Conservation (phyloP, 75 land plant genomes). For the Larix kaempferi region DNA sequence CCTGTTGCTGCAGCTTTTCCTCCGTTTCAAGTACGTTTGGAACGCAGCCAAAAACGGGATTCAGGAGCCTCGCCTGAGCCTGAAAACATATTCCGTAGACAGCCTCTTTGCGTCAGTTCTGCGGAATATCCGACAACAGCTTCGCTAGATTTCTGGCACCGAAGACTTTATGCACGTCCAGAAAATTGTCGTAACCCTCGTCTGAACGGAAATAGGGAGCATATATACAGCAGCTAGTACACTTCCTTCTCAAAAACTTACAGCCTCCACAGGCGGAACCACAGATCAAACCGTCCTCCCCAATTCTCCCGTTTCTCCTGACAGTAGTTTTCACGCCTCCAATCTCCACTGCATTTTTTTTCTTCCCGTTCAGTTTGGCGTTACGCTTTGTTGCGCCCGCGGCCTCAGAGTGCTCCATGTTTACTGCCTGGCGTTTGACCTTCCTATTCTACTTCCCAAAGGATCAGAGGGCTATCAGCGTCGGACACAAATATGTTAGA, state of each 20-base stretch:
- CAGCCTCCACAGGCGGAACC: conserved; percentile 71
- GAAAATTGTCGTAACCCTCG: conserved; percentile 62
- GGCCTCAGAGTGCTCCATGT: too few relatives aligned
- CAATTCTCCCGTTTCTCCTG: not conserved
- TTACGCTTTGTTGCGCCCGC: too few relatives aligned
- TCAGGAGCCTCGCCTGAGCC: conserved; percentile 75
- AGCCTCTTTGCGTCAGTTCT: conserved; percentile 49
- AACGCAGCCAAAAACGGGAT: conserved; percentile 95
- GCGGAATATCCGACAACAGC: conserved; percentile 56
- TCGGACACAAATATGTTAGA: too few relatives aligned
- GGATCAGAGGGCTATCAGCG: too few relatives aligned
- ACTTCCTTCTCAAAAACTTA: conserved; percentile 73
- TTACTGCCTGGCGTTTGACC: too few relatives aligned
- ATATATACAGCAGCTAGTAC: conserved; percentile 62
- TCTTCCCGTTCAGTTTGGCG: too few relatives aligned
- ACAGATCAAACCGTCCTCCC: not conserved
- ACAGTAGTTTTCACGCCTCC: not conserved
- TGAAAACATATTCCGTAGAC: conserved; percentile 64
- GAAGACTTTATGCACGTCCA: conserved; percentile 64
- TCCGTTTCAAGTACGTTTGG: conserved; percentile 54
- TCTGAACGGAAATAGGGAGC: conserved; percentile 74
- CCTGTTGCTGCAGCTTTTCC: conserved; percentile 80
- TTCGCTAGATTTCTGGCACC: conserved; percentile 75
- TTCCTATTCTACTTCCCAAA: too few relatives aligned
- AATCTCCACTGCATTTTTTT: not conserved